Percentiles rank a stretch among this genome's conserved stretches.
Evolutionary conservation across 768 basidiomycete species (phyloP).

Genomic region (Phaffia tasmanica): DNA sequence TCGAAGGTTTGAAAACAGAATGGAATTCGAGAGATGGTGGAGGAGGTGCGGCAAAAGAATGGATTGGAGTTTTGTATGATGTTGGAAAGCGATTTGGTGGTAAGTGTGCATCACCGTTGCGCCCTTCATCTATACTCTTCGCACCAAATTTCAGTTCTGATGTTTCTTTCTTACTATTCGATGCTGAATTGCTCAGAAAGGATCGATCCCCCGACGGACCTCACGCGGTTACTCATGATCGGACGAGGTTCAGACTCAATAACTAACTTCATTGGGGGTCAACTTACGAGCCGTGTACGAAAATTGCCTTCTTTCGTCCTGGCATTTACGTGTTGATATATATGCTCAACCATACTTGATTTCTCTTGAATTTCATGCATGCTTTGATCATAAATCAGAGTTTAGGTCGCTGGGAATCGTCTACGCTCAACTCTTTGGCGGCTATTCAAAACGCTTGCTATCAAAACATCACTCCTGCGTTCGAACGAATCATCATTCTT

Average conservation of each 20-base stretch:
- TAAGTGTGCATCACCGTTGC: not conserved
- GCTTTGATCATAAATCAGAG: slow-evolving; percentile 7
- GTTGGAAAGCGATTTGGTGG: slow-evolving; percentile 17
- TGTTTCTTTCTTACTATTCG: not conserved
- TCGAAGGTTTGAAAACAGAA: not conserved
- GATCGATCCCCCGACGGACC: slow-evolving; percentile 5
- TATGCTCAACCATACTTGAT: not conserved
- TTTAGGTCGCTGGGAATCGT: slow-evolving; percentile 31
- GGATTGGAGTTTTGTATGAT: slow-evolving; percentile 4
- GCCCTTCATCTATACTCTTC: too few species aligned
- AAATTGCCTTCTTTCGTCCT: not conserved
- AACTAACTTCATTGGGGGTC: slow-evolving; percentile 15
- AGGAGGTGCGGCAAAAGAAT: slow-evolving; percentile 4
- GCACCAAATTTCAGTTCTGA: not conserved
- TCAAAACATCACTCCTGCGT: slow-evolving; percentile 26
- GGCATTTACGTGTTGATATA: not conserved
- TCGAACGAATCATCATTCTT: slow-evolving; percentile 30
- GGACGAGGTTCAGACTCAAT: slow-evolving; percentile 17
- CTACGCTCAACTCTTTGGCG: slow-evolving; percentile 25
- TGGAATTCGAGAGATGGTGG: slow-evolving; percentile 15
- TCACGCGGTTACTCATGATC: slow-evolving; percentile 13
- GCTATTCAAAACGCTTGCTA: slow-evolving; percentile 26
- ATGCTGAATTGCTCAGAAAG: not conserved
- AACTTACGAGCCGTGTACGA: slow-evolving; percentile 19
- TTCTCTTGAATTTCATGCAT: not conserved